Conservation (phyloP, 306 rosid genomes). For the Acacia acuminata region DNA sequence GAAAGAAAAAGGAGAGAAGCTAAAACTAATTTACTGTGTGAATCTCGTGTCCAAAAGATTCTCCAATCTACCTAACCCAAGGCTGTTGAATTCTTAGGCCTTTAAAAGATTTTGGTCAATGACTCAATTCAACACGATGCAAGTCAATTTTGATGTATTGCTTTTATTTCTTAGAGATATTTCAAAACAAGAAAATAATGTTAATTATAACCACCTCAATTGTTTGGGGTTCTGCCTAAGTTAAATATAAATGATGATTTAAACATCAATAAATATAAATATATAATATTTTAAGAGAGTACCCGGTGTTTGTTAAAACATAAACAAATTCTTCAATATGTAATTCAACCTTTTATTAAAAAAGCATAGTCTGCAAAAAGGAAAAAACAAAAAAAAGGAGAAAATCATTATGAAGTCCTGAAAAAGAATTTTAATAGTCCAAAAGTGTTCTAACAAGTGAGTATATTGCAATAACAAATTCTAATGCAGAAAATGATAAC, state of each 20-base stretch:
- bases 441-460: too few species aligned
- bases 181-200: background rate
- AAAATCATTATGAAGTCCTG: too few species aligned
- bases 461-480: accelerated
- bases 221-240: background rate
- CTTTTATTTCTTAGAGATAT: too few species aligned
- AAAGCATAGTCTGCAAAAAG: too few species aligned
- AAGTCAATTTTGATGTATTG: background rate
- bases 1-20: too few species aligned
- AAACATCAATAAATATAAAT: background rate
- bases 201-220: background rate
- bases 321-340: too few species aligned
- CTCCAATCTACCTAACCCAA: background rate
- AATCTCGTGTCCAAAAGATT: too few species aligned
- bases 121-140: background rate
- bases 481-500: too few species aligned
- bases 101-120: background rate
- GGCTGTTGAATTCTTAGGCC: background rate
- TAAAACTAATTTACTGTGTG: background rate
- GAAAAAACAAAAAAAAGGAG: too few species aligned
- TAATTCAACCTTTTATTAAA: too few species aligned
- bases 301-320: background rate
- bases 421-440: too few species aligned
- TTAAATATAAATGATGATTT: background rate
- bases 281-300: background rate